Evolutionary conservation across 176 grass and related monocot species (phyloP).

Genomic region (Guadua angustifolia): DNA sequence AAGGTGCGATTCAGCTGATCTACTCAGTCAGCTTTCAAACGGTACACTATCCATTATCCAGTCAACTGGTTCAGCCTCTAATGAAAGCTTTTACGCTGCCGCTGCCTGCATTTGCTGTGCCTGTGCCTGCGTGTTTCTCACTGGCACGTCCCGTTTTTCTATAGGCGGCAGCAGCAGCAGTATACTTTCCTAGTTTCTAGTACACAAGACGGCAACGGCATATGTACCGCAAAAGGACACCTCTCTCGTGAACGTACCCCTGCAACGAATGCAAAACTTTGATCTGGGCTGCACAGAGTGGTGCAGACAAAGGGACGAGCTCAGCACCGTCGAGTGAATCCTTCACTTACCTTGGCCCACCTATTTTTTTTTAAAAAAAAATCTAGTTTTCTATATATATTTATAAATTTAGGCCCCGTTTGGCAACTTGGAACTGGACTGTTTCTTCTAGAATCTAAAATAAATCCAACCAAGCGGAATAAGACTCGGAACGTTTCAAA

Average conservation of each 20-base stretch:
- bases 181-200: background rate
- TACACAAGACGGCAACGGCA: background rate
- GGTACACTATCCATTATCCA: background rate
- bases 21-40: background rate
- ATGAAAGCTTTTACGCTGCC: background rate
- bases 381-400: no score
- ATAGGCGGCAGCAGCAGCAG: background rate
- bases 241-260: background rate
- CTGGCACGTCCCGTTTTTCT: background rate
- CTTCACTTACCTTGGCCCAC: no score
- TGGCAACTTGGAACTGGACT: no score
- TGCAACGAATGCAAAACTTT: background rate
- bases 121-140: background rate
- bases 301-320: background rate
- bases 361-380: no score
- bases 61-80: background rate
- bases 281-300: constrained; percentile 5
- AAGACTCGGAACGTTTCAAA: no score
- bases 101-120: no score
- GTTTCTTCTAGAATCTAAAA: no score
- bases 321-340: background rate
- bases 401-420: no score
- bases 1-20: background rate
- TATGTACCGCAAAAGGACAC: background rate
- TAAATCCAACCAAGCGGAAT: no score